Percentiles rank a stretch among this genome's conserved stretches.
These are phyloP conservation scores for Papiliotrema terrestris DNA, from an alignment of 1,284 basidiomycete genomes.

Conservation along the genomic window DNA sequence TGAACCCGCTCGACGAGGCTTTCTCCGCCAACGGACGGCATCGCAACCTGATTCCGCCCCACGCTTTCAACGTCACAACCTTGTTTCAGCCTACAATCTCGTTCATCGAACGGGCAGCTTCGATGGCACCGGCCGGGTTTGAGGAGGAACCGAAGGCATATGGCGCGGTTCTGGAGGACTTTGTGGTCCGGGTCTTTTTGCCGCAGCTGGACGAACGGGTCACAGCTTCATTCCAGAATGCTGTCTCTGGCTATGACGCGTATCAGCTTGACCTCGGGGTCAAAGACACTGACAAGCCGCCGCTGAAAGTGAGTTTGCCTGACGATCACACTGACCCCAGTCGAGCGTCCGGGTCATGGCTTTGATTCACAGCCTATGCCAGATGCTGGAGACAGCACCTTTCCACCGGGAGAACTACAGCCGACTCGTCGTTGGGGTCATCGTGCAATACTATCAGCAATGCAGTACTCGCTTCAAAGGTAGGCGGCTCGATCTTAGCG, in stretches of 20 bases:
- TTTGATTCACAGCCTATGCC: constrained; percentile 85
- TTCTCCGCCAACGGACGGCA: constrained; percentile 67
- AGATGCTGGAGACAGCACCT: constrained; percentile 88
- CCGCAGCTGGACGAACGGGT: constrained; percentile 96
- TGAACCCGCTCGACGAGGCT: constrained; percentile 60
- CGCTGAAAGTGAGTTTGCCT: constrained; percentile 60
- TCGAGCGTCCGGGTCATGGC: constrained; percentile 81
- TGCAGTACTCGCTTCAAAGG: constrained; percentile 82
- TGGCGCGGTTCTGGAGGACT: constrained; percentile 73
- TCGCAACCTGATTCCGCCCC: constrained; percentile 78
- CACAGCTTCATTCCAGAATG: constrained; percentile 77
- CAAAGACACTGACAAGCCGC: constrained; percentile 27
- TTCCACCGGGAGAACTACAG: constrained; percentile 94
- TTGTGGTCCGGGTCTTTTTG: constrained; percentile 87
- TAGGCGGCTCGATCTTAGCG: constrained; percentile 7
- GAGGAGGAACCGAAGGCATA: constrained; percentile 67
- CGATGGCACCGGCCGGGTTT: constrained; percentile 67
- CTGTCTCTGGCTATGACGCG: constrained; percentile 76
- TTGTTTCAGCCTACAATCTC: constrained; percentile 89
- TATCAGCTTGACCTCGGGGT: constrained; percentile 56
- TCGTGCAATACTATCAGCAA: constrained; percentile 93
- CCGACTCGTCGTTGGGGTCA: constrained; percentile 88
- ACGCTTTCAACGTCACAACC: constrained; percentile 91
- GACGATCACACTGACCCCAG: constrained; percentile 46
- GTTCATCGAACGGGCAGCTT: constrained; percentile 69